These are phyloP conservation scores for Leucocoprinus sp. DNA, from an alignment of 768 basidiomycete species.

Conservation along the genomic window DNA sequence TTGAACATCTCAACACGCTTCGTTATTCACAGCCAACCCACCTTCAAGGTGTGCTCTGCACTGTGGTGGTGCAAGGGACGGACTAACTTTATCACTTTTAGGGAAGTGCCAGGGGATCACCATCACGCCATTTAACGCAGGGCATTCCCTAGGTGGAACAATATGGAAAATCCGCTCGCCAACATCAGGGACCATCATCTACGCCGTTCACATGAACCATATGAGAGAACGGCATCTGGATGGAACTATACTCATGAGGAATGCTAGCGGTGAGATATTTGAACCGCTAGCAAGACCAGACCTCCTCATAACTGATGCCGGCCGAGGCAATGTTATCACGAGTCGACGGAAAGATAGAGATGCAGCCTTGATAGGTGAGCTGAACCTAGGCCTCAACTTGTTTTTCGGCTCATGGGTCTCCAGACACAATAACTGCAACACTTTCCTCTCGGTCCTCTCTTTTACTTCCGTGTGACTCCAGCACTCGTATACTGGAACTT, in stretches of 20 bases:
- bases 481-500: slow-evolving; percentile 92
- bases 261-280: slow-evolving; percentile 68
- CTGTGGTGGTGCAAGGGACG: background rate
- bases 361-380: slow-evolving; percentile 72
- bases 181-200: slow-evolving; percentile 89
- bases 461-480: slow-evolving; percentile 87
- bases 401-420: slow-evolving; percentile 10
- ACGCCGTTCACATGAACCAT: slow-evolving; percentile 94
- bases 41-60: slow-evolving; percentile 62
- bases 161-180: slow-evolving; percentile 99
- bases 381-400: background rate
- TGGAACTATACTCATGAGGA: slow-evolving; percentile 79
- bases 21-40: slow-evolving; percentile 95
- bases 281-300: slow-evolving; percentile 87
- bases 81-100: slow-evolving; percentile 18
- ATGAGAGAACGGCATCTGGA: slow-evolving; percentile 94
- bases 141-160: slow-evolving; percentile 92
- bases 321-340: slow-evolving; percentile 72
- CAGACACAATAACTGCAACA: slow-evolving; percentile 86
- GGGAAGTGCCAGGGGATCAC: slow-evolving; percentile 90
- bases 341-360: slow-evolving; percentile 88
- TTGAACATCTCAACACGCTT: slow-evolving; percentile 84
- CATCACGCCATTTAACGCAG: slow-evolving; percentile 91
- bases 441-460: slow-evolving; percentile 74
- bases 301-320: slow-evolving; percentile 88